phyloP scores from a whole-genome alignment of 2,329 filamentous ascomycete genomes.

The Lachnellula subtilissima region DNA sequence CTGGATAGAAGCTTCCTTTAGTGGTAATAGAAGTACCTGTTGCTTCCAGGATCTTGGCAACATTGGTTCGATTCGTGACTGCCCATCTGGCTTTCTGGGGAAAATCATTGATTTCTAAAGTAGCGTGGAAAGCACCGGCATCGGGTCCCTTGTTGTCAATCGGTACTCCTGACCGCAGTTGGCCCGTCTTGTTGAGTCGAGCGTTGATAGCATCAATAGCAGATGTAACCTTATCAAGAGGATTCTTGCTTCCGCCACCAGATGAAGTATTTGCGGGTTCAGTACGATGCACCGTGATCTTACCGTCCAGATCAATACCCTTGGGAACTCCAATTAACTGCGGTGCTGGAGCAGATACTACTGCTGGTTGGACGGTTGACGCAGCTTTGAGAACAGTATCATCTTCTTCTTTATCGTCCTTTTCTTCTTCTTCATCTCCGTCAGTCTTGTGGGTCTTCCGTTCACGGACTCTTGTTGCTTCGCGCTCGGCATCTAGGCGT shows the following conservation, averaged over 20 bases:
- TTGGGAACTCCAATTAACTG: conserved; percentile 44
- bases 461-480: conserved; percentile 79
- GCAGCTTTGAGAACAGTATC: conserved; percentile 66
- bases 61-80: conserved; percentile 96
- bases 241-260: conserved; percentile 47
- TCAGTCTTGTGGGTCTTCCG: conserved; percentile 87
- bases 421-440: conserved; percentile 74
- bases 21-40: conserved; percentile 96
- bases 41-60: conserved; percentile 93
- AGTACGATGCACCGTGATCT: conserved; percentile 69
- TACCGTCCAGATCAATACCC: conserved; percentile 58
- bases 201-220: conserved; percentile 88
- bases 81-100: conserved; percentile 98
- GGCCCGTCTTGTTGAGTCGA: conserved; percentile 81
- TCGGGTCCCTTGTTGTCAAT: conserved; percentile 99
- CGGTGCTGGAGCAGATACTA: conserved; percentile 36
- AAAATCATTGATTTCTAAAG: conserved; percentile 98
- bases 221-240: conserved; percentile 82
- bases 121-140: conserved; percentile 93
- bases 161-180: conserved; percentile 85
- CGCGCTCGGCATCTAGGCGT: conserved; percentile 83
- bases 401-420: conserved; percentile 66
- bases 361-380: conserved; percentile 58
- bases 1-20: conserved; percentile 84
- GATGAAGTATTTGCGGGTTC: conserved; percentile 44